These are phyloP conservation scores for Blastobotrys chiropterorum DNA, from an alignment of 805 yeast genomes.

Conservation along the genomic window DNA sequence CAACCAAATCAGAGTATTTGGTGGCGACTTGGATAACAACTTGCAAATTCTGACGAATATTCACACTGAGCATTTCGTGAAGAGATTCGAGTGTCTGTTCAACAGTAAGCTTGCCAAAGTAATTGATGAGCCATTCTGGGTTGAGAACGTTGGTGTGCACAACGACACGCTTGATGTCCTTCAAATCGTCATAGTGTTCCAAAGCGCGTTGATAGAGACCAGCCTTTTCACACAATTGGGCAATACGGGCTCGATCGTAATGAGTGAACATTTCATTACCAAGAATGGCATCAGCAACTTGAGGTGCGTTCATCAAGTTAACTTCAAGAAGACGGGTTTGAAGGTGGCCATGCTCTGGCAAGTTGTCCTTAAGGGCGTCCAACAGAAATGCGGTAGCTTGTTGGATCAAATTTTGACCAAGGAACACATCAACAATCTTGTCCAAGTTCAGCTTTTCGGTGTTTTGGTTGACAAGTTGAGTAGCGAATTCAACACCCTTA, in stretches of 20 bases:
- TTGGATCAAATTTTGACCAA: constrained; percentile 89
- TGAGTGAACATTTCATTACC: constrained; percentile 95
- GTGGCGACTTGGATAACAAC: constrained; percentile 95
- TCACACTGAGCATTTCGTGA: constrained; percentile 74
- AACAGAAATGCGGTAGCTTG: constrained; percentile 96
- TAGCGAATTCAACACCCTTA: constrained; percentile 95
- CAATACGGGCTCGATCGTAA: constrained; percentile 90
- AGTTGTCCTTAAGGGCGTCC: constrained; percentile 90
- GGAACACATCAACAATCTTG: constrained; percentile 85
- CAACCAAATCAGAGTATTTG: constrained; percentile 89
- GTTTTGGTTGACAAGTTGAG: constrained; percentile 65
- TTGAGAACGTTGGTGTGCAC: constrained; percentile 78
- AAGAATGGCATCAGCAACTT: constrained; percentile 97
- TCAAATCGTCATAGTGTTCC: constrained; percentile 90
- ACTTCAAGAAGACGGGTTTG: constrained; percentile 93
- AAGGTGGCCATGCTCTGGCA: constrained; percentile 90
- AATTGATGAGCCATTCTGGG: constrained; percentile 86
- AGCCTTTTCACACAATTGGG: constrained; percentile 90
- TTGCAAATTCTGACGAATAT: constrained; percentile 82
- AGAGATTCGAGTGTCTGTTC: constrained; percentile 87
- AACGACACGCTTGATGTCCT: constrained; percentile 91
- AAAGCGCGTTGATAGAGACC: constrained; percentile 93
- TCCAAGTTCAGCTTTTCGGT: constrained; percentile 66
- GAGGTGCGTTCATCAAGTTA: constrained; percentile 93
- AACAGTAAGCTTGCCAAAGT: constrained; percentile 89